phyloP scores from a whole-genome alignment of 2,329 filamentous ascomycete genomes.

The Hirsutella minnesotensis region DNA sequence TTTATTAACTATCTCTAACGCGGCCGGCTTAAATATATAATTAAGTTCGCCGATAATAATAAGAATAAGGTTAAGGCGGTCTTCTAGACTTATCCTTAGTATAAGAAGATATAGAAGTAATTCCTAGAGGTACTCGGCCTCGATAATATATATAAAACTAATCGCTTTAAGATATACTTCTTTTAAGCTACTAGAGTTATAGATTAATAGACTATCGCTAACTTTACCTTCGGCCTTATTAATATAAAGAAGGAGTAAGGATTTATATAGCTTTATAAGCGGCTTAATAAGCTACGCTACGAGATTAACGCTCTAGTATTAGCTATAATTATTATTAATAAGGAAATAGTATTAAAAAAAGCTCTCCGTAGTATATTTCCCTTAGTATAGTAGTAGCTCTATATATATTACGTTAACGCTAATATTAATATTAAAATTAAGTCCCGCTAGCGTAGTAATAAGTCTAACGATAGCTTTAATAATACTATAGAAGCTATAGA shows the following conservation, averaged over 20 bases:
- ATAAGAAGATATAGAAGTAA: background rate
- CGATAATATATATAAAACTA: background rate
- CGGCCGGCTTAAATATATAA: background rate
- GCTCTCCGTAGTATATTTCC: background rate
- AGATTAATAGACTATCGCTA: background rate
- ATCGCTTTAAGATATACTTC: background rate
- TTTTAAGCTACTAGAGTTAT: background rate
- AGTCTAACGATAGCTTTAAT: background rate
- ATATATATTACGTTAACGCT: background rate
- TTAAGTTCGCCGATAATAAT: background rate
- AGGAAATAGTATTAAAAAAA: background rate
- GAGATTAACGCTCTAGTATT: background rate
- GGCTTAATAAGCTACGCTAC: background rate
- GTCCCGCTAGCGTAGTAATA: background rate
- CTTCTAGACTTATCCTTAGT: background rate
- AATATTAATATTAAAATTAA: background rate
- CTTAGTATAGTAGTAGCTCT: background rate
- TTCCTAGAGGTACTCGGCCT: background rate
- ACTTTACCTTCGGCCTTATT: background rate
- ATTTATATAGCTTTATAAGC: background rate
- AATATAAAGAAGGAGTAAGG: background rate
- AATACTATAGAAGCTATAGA: background rate
- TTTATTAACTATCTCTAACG: background rate
- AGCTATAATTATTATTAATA: background rate
- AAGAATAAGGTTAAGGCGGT: background rate